phyloP scores from a whole-genome alignment of 2,329 filamentous ascomycete species.

The Phyllosticta citriasiana region DNA sequence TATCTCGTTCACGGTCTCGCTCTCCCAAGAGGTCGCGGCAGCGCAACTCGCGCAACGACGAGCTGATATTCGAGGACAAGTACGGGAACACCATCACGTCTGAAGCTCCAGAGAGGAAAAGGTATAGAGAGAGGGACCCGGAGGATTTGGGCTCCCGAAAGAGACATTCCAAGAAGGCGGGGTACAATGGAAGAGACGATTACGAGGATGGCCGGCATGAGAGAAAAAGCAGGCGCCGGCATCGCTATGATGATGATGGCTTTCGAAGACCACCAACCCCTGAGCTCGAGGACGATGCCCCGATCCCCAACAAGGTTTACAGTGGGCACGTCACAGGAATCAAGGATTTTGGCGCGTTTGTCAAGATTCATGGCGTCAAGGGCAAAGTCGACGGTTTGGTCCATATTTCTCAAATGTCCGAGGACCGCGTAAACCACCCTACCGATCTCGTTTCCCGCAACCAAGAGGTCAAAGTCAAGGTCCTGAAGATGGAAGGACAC shows the following conservation, averaged over 20 bases:
- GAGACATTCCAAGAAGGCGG: conserved; percentile 29
- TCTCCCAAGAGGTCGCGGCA: conserved; percentile 22
- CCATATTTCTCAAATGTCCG: conserved; percentile 80
- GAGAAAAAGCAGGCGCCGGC: conserved; percentile 34
- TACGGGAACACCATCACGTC: conserved; percentile 40
- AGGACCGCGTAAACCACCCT: conserved; percentile 83
- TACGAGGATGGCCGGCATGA: conserved; percentile 17
- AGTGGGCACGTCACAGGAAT: conserved; percentile 81
- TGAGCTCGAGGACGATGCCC: conserved; percentile 66
- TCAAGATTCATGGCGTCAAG: conserved; percentile 76
- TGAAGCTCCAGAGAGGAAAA: conserved; percentile 25
- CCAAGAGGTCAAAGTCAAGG: conserved; percentile 85
- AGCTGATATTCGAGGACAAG: conserved; percentile 49
- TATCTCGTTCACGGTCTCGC: conserved; percentile 38
- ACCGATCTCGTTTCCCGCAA: conserved; percentile 74
- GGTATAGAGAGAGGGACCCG: conserved; percentile 29
- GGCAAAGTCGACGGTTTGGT: conserved; percentile 90
- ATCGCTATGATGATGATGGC: conserved; percentile 41
- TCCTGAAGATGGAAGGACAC: conserved; percentile 72
- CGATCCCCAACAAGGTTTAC: conserved; percentile 79
- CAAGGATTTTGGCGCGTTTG: conserved; percentile 93
- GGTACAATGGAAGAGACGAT: background rate
- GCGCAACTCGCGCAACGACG: conserved; percentile 35
- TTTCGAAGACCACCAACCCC: conserved; percentile 57
- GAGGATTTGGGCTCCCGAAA: background rate